These are phyloP conservation scores for Rehmannia glutinosa DNA, from an alignment of 257 asterid species.

Conservation along the genomic window DNA sequence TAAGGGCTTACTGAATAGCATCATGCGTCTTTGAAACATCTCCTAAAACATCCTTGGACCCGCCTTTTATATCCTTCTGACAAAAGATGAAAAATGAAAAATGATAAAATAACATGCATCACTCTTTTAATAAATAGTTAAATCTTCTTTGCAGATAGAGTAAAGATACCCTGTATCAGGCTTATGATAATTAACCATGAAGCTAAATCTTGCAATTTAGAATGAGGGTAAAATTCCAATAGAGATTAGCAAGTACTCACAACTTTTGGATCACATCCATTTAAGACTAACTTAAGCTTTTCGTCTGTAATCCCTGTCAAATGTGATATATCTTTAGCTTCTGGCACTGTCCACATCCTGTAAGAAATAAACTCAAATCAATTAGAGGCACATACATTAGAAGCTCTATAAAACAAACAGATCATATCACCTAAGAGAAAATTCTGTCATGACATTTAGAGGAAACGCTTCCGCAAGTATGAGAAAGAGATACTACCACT, in stretches of 20 bases:
- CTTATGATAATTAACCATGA: no score
- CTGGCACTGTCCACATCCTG: conserved; percentile 95
- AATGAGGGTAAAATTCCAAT: neutral
- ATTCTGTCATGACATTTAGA: no score
- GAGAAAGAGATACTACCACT: neutral
- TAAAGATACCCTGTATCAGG: neutral
- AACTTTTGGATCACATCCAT: conserved; percentile 47
- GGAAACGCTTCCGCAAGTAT: neutral
- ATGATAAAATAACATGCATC: neutral
- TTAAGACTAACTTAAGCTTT: conserved; percentile 53
- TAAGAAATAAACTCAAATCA: conserved; percentile 16
- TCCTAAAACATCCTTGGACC: conserved; percentile 38
- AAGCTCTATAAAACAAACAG: no score
- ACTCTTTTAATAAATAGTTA: neutral
- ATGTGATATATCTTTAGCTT: conserved; percentile 53
- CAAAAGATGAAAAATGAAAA: conserved; percentile 24
- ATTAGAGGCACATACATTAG: neutral
- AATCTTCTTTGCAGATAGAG: neutral
- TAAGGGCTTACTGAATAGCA: conserved; percentile 57
- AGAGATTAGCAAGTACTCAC: conserved; percentile 38
- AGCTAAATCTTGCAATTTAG: neutral
- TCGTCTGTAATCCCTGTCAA: conserved; percentile 33
- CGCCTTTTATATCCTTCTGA: conserved; percentile 42
- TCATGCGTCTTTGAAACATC: conserved; percentile 54
- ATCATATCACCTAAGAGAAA: no score